Evolutionary conservation across 306 rosid genomes (phyloP).

Genomic region (Leucaena leucocephala): DNA sequence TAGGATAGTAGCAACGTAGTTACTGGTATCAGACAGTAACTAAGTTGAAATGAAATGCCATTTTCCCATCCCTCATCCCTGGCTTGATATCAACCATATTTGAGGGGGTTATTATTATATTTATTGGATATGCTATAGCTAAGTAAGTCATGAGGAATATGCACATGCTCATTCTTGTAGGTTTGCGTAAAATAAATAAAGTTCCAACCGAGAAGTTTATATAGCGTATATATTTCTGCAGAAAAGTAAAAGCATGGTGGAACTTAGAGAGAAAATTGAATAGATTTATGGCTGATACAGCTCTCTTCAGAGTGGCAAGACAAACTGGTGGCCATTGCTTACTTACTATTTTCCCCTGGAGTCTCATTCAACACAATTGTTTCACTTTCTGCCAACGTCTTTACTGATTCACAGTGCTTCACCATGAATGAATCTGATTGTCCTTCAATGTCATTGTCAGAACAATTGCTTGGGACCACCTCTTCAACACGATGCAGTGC

Average conservation of each 20-base stretch:
- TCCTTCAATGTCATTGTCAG: slow-evolving; percentile 4
- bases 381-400: slow-evolving; percentile 10
- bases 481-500: slow-evolving; percentile 17
- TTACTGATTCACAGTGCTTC: background rate
- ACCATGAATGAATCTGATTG: background rate
- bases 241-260: background rate
- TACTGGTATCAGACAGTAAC: too few relatives aligned
- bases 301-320: slow-evolving; percentile 42
- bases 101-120: too few relatives aligned
- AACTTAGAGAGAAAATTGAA: slow-evolving; percentile 68
- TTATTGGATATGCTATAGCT: too few relatives aligned
- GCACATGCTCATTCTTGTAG: background rate
- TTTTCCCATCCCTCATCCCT: background rate
- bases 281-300: slow-evolving; percentile 49
- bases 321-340: background rate
- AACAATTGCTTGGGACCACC: slow-evolving; percentile 1
- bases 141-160: too few relatives aligned
- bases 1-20: too few relatives aligned
- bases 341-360: background rate
- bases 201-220: background rate
- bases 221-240: background rate
- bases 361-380: background rate
- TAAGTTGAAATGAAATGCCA: background rate
- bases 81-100: too few relatives aligned
- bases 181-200: slow-evolving; percentile 11